These are phyloP conservation scores for Cornus controversa DNA, from an alignment of 148 eudicot genomes.

Conservation along the genomic window DNA sequence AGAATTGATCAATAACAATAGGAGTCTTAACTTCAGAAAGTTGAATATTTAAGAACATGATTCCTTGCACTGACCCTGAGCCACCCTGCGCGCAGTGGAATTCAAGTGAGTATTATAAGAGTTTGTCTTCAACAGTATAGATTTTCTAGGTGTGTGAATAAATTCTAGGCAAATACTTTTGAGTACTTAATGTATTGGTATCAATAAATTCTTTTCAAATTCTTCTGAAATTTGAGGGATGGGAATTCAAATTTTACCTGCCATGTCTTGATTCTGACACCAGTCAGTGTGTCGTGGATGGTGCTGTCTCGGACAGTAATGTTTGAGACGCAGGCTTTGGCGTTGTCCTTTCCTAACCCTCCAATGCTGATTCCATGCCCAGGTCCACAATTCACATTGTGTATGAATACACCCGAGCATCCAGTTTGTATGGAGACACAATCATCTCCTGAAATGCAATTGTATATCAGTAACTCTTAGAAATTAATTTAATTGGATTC, in stretches of 20 bases:
- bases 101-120: neutral
- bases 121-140: neutral
- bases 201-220: too few species aligned
- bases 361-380: conserved; percentile 46
- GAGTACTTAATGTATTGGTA: neutral
- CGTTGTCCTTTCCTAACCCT: conserved; percentile 29
- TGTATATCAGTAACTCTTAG: neutral
- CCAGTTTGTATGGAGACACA: conserved; percentile 45
- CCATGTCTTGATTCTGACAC: conserved; percentile 46
- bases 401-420: conserved; percentile 24
- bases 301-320: conserved; percentile 30
- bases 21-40: conserved; percentile 28
- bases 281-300: conserved; percentile 25
- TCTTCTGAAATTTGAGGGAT: too few species aligned
- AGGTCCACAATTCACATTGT: conserved; percentile 35
- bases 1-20: conserved; percentile 32
- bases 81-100: conserved; percentile 28
- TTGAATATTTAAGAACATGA: conserved; percentile 33
- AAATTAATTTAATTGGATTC: too few species aligned
- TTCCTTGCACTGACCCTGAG: conserved; percentile 33
- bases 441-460: conserved; percentile 28
- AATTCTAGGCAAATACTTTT: neutral
- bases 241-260: conserved; percentile 18
- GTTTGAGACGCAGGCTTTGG: conserved; percentile 38
- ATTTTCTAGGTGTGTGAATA: too few species aligned